Evolutionary conservation across 2,329 filamentous ascomycete genomes (phyloP).

Genomic region (Ophiostoma ips): DNA sequence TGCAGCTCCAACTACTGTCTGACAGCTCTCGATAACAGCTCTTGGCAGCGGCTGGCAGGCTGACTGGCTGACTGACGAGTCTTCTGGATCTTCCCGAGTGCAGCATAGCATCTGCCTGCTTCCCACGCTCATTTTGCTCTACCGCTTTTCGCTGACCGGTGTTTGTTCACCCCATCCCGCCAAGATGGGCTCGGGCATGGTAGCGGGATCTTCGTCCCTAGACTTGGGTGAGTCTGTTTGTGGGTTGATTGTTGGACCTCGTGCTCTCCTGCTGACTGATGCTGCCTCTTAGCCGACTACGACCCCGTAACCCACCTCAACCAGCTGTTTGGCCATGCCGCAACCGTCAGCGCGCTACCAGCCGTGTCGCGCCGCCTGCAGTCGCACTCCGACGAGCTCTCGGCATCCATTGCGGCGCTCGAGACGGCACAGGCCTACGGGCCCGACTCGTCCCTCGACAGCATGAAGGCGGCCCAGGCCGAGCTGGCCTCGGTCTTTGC

Average conservation of each 20-base stretch:
- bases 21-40: too few species aligned
- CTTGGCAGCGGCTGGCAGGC: too few species aligned
- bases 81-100: too few species aligned
- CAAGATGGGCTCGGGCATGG: constrained; percentile 10
- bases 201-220: constrained; percentile 11
- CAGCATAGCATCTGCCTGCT: too few species aligned
- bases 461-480: constrained; percentile 80
- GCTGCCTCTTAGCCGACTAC: constrained; percentile 10
- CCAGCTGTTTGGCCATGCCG: constrained; percentile 80
- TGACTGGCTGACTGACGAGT: too few species aligned
- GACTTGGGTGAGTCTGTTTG: constrained; percentile 12
- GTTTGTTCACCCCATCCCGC: neutral
- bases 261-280: neutral
- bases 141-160: too few species aligned
- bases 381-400: constrained; percentile 68
- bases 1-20: too few species aligned
- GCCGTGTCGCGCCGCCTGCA: constrained; percentile 61
- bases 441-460: constrained; percentile 73
- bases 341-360: constrained; percentile 63
- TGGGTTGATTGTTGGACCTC: neutral
- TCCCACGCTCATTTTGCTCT: too few species aligned
- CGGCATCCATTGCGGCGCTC: constrained; percentile 59
- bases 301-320: constrained; percentile 86
- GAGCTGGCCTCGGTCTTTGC: constrained; percentile 83
- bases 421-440: constrained; percentile 69